phyloP scores from a whole-genome alignment of 129 eudicot species.

The Dittrichia graveolens region DNA sequence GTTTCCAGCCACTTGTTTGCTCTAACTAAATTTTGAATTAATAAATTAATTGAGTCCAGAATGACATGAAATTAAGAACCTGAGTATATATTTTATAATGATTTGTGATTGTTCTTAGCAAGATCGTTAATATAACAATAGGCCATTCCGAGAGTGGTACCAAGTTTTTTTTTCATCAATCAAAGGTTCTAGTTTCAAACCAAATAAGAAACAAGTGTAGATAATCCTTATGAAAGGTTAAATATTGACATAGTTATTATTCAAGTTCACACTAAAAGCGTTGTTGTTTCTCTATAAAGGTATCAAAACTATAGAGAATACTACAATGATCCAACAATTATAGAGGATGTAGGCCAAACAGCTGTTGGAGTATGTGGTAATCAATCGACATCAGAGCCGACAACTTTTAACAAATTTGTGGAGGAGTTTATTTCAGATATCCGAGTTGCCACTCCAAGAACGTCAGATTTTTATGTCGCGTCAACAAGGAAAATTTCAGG shows the following conservation, averaged over 20 bases:
- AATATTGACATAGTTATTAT: background rate
- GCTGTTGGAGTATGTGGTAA: slow-evolving; percentile 50
- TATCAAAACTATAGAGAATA: slow-evolving; percentile 48
- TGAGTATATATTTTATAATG: too few relatives aligned
- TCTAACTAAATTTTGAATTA: too few relatives aligned
- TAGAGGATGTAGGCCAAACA: slow-evolving; percentile 37
- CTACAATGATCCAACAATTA: slow-evolving; percentile 49
- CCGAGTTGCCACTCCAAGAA: slow-evolving; percentile 52
- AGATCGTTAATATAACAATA: too few relatives aligned
- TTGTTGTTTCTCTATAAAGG: slow-evolving; percentile 27
- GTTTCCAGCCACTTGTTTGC: too few relatives aligned
- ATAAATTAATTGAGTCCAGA: too few relatives aligned
- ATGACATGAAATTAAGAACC: too few relatives aligned
- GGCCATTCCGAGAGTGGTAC: too few relatives aligned
- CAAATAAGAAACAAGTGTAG: background rate
- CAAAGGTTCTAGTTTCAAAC: too few relatives aligned
- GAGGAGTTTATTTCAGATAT: slow-evolving; percentile 40
- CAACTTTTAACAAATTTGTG: slow-evolving; percentile 32
- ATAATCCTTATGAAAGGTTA: background rate
- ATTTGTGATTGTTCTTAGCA: too few relatives aligned
- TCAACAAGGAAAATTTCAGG: slow-evolving; percentile 25
- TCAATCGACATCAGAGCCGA: slow-evolving; percentile 40
- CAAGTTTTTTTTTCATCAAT: too few relatives aligned
- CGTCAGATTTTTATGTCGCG: slow-evolving; percentile 48
- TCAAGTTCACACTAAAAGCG: background rate